Percentiles rank a stretch among this genome's conserved stretches.
These are phyloP conservation scores for Neopestalotiopsis rosae DNA, from an alignment of 2,329 filamentous ascomycete species.

Conservation along the genomic window DNA sequence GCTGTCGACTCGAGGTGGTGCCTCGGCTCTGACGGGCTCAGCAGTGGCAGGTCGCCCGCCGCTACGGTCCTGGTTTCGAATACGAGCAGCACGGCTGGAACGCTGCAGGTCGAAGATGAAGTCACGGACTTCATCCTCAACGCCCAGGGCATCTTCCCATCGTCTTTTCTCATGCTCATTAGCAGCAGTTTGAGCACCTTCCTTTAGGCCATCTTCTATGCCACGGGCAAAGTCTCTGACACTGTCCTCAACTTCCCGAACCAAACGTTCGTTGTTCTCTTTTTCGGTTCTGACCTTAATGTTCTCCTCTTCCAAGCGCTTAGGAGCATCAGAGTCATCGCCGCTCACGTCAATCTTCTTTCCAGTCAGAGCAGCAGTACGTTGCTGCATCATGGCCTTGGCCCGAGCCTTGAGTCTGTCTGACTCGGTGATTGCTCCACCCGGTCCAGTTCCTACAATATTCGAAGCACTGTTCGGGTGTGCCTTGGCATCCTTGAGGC, in stretches of 20 bases:
- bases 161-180: conserved; percentile 89
- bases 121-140: conserved; percentile 95
- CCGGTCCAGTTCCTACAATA: conserved; percentile 91
- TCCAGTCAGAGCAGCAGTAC: conserved; percentile 89
- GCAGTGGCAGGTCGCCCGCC: conserved; percentile 46
- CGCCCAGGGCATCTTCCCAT: conserved; percentile 95
- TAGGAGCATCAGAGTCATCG: conserved; percentile 79
- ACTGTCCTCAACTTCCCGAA: conserved; percentile 94
- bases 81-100: conserved; percentile 76
- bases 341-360: conserved; percentile 73
- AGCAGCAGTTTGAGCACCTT: conserved; percentile 74
- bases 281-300: conserved; percentile 81
- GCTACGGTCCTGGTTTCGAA: conserved; percentile 64
- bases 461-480: conserved; percentile 80
- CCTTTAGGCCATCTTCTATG: conserved; percentile 87
- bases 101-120: conserved; percentile 97
- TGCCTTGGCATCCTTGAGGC: conserved; percentile 89
- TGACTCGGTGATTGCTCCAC: conserved; percentile 87
- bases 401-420: conserved; percentile 94
- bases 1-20: conserved; percentile 58
- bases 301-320: conserved; percentile 87
- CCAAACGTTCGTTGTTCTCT: conserved; percentile 96
- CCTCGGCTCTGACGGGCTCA: conserved; percentile 50
- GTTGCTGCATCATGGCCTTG: conserved; percentile 98
- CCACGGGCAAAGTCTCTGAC: conserved; percentile 85